Evolutionary conservation across 2,329 filamentous ascomycete genomes (phyloP).

Genomic region (Didymella glomerata): DNA sequence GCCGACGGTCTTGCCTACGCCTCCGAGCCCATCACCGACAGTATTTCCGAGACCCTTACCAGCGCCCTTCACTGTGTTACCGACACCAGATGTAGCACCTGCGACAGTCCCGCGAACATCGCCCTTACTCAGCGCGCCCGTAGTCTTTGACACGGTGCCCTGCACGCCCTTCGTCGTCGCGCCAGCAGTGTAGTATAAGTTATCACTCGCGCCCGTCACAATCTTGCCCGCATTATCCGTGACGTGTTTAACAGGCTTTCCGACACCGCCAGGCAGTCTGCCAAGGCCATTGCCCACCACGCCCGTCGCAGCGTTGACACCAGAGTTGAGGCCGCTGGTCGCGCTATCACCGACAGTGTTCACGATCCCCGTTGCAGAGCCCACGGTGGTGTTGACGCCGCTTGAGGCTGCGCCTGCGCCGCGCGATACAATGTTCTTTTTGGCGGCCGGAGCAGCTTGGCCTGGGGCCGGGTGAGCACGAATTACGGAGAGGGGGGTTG

Average conservation of each 20-base stretch:
- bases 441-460: constrained; percentile 27
- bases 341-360: constrained; percentile 51
- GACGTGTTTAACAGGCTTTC: constrained; percentile 52
- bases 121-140: constrained; percentile 53
- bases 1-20: constrained; percentile 49
- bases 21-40: constrained; percentile 51
- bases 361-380: constrained; percentile 45
- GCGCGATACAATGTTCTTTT: constrained; percentile 48
- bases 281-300: constrained; percentile 51
- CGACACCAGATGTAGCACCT: constrained; percentile 50
- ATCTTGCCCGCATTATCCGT: constrained; percentile 55
- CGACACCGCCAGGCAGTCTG: constrained; percentile 45
- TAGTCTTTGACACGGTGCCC: constrained; percentile 56
- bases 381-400: constrained; percentile 49
- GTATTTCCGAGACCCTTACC: constrained; percentile 49
- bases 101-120: constrained; percentile 52
- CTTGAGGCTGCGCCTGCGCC: constrained; percentile 47
- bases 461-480: constrained; percentile 40
- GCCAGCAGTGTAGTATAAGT: constrained; percentile 53
- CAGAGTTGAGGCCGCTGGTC: constrained; percentile 48
- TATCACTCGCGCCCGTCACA: constrained; percentile 50
- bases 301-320: constrained; percentile 50
- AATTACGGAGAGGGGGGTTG: constrained; percentile 39
- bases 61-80: constrained; percentile 48
- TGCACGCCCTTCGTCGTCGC: constrained; percentile 54